A percentile compares a stretch with the other conserved stretches of the same genome.
These are phyloP conservation scores for Fusarium cicatricum DNA, from an alignment of 2,329 filamentous ascomycete genomes.

Conservation along the genomic window DNA sequence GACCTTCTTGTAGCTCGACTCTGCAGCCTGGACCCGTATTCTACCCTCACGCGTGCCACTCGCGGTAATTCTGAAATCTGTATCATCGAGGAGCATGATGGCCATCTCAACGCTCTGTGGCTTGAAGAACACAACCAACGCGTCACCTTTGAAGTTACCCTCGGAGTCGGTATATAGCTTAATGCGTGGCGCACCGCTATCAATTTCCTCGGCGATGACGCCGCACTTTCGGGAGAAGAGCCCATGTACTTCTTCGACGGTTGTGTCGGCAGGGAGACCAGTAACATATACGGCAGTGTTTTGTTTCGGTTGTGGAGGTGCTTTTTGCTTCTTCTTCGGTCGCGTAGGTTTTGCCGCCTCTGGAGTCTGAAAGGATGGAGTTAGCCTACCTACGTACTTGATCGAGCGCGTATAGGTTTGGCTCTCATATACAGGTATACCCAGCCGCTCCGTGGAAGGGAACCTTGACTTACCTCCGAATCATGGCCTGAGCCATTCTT, in stretches of 20 bases:
- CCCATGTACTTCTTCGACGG: slow-evolving; percentile 80
- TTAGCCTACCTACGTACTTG: slow-evolving; percentile 14
- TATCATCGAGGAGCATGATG: slow-evolving; percentile 81
- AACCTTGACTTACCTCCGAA: slow-evolving; percentile 53
- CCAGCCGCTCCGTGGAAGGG: not conserved
- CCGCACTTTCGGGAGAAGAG: slow-evolving; percentile 86
- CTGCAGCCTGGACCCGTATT: slow-evolving; percentile 85
- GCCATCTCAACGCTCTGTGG: slow-evolving; percentile 91
- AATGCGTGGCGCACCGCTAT: slow-evolving; percentile 85
- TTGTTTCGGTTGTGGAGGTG: slow-evolving; percentile 62
- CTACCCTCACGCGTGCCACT: slow-evolving; percentile 64
- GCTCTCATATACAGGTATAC: not conserved
- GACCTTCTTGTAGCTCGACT: slow-evolving; percentile 90
- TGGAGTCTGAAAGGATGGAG: slow-evolving; percentile 25
- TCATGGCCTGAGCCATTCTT: slow-evolving; percentile 51
- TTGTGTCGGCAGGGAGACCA: slow-evolving; percentile 81
- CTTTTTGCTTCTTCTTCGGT: slow-evolving; percentile 57
- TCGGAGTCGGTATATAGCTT: slow-evolving; percentile 88
- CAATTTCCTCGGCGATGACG: slow-evolving; percentile 93
- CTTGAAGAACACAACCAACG: slow-evolving; percentile 92
- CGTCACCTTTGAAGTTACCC: slow-evolving; percentile 92
- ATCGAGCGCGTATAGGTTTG: not conserved
- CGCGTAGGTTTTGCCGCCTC: slow-evolving; percentile 50
- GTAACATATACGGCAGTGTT: slow-evolving; percentile 96
- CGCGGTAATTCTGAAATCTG: slow-evolving; percentile 74